Base-by-base conservation (phyloP, 2,329 filamentous ascomycete species). In the Aspergillus vadensis region DNA sequence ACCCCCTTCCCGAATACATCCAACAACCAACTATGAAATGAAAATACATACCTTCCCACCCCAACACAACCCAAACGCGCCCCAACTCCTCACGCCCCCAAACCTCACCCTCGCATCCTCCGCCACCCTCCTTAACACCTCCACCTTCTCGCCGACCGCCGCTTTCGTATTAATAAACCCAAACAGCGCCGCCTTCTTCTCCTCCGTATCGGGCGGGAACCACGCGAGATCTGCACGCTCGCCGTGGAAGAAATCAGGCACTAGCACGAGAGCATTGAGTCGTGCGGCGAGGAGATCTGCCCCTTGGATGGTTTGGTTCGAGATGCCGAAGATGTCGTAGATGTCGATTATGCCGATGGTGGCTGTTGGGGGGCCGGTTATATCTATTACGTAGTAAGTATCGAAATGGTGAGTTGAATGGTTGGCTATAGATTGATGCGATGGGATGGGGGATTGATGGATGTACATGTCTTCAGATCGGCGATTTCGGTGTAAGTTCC, bases 1-100 rank as follows among this genome's bases (percentile, higher is more conserved):
- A 36, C 25, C 25, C 25, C n/a, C n/a, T n/a, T n/a, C n/a, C n/a
- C n/a, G n/a, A n/a, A n/a, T n/a, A n/a, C n/a, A n/a, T n/a, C n/a
- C n/a, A n/a, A n/a, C n/a, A n/a, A n/a, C 23, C 23, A 25, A 7
- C 7, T 25, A 7, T 7, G 23, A 25, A 25, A 7, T n/a, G 23
- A 7, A 25, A 25, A 30, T 5, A 19, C 83, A 81, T 8, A 89
- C 84, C 78, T 91, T 91, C 66, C 87, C 88, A 65, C 88, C 88
- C 88, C 87, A 91, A 79, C 89, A 91, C 74, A 83, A 85, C 75
- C 88, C 88, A 47, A 88, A 66, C 54, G 86, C 77, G n/a, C 78
- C 87, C 81, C 85, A 87, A 55, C 81, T 83, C 70, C 82, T 80
- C 65, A 90, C 81, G 21, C 76, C 74, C 0, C 85, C 79, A 71